These are phyloP conservation scores for Canavalia ensiformis DNA, from an alignment of 306 rosid species.

Conservation along the genomic window DNA sequence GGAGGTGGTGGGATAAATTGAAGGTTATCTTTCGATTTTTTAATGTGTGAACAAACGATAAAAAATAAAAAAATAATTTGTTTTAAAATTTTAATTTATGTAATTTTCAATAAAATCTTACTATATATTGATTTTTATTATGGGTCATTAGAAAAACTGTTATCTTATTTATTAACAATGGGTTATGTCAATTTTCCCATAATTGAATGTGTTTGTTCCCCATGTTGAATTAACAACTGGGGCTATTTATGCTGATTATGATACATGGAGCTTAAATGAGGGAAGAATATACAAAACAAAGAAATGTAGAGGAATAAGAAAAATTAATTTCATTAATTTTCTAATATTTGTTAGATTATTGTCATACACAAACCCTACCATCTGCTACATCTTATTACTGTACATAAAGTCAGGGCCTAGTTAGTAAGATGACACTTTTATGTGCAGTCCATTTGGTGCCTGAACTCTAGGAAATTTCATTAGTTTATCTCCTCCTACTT, in stretches of 20 bases:
- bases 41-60: too few species aligned
- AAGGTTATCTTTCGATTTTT: too few species aligned
- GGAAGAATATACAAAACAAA: not conserved
- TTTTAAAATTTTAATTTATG: too few species aligned
- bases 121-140: too few species aligned
- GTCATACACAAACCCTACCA: constrained; percentile 51
- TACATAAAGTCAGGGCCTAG: constrained; percentile 53
- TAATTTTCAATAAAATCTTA: too few species aligned
- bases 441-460: constrained; percentile 95
- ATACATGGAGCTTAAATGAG: not conserved
- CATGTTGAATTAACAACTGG: not conserved
- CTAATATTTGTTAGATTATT: constrained; percentile 58
- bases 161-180: not conserved
- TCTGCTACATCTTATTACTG: constrained; percentile 53
- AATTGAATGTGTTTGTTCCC: too few species aligned
- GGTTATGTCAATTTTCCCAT: not conserved
- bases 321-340: constrained; percentile 46
- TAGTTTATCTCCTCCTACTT: constrained; percentile 91
- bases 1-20: not conserved
- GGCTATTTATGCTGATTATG: not conserved
- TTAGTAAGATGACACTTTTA: constrained; percentile 77
- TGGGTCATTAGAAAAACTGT: too few species aligned
- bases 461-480: constrained; percentile 95
- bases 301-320: not conserved
- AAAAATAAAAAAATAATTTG: too few species aligned